Conservation (phyloP, 2,329 filamentous ascomycete genomes). For the Tothia fuscella region DNA sequence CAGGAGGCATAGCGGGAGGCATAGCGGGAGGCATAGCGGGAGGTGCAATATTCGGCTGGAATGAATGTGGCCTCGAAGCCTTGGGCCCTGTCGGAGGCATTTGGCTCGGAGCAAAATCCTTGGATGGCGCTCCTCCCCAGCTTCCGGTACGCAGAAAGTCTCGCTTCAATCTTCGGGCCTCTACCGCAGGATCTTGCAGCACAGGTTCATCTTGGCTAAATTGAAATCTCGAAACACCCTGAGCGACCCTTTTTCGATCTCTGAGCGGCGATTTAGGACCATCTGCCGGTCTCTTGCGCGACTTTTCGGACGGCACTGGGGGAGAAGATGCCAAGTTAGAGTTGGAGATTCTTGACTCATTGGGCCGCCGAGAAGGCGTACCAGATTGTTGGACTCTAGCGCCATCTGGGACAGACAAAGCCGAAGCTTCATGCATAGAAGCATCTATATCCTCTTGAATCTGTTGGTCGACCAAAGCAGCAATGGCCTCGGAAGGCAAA, state of each 20-base stretch:
- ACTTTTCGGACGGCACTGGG: background rate
- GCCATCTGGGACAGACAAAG: conserved; percentile 1
- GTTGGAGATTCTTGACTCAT: too few relatives aligned
- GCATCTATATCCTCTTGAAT: background rate
- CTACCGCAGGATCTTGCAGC: conserved; percentile 3
- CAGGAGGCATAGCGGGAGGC: background rate
- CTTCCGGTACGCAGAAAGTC: conserved; percentile 1
- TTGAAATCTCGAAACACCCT: background rate
- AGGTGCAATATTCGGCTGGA: background rate
- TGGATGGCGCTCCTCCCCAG: background rate
- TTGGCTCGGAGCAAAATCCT: background rate
- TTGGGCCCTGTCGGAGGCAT: background rate
- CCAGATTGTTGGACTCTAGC: conserved; percentile 1
- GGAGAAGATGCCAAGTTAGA: too few relatives aligned
- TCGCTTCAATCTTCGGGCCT: background rate
- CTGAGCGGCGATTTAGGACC: background rate
- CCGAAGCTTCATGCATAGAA: background rate
- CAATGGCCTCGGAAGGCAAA: background rate
- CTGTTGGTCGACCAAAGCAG: conserved; percentile 2
- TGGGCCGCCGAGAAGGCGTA: background rate
- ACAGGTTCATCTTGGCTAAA: conserved; percentile 8
- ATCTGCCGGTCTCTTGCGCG: background rate
- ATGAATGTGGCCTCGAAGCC: background rate
- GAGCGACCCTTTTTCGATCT: background rate
- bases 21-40: background rate